These are phyloP conservation scores for Skeletonema costatum DNA, from an alignment of 108 stramenopile species.

Conservation along the genomic window DNA sequence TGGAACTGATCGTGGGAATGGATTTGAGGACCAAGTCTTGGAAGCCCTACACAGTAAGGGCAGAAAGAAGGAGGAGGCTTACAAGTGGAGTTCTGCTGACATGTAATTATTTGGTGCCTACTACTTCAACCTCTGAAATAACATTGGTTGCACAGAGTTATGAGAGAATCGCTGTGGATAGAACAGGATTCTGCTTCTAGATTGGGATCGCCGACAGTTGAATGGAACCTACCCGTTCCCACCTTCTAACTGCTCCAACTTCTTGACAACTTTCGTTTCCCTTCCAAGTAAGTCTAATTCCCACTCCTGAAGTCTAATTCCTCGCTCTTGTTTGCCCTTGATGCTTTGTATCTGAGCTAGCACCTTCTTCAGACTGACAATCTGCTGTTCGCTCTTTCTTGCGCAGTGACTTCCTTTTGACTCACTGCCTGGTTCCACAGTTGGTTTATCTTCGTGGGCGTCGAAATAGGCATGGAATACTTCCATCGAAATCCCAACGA, in stretches of 20 bases:
- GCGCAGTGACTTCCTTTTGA: neutral
- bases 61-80: constrained; percentile 74
- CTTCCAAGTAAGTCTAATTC: constrained; percentile 4
- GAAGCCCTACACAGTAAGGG: constrained; percentile 50
- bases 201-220: neutral
- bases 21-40: constrained; percentile 90
- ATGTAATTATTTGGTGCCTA: constrained; percentile 57
- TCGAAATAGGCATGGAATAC: constrained; percentile 8
- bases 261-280: neutral
- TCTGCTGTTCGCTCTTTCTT: neutral
- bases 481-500: constrained; percentile 14
- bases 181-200: too few species aligned
- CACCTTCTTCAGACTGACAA: neutral
- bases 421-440: neutral
- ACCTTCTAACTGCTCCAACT: neutral
- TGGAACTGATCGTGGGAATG: constrained; percentile 95
- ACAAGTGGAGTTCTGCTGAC: constrained; percentile 75
- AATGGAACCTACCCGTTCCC: neutral
- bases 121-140: neutral
- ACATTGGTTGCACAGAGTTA: neutral
- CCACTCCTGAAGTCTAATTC: neutral
- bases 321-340: constrained; percentile 1
- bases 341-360: constrained; percentile 5
- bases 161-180: too few species aligned
- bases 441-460: neutral